Conservation (phyloP, 164 flowering plant genomes). For the Dillenia suffruticosa region DNA sequence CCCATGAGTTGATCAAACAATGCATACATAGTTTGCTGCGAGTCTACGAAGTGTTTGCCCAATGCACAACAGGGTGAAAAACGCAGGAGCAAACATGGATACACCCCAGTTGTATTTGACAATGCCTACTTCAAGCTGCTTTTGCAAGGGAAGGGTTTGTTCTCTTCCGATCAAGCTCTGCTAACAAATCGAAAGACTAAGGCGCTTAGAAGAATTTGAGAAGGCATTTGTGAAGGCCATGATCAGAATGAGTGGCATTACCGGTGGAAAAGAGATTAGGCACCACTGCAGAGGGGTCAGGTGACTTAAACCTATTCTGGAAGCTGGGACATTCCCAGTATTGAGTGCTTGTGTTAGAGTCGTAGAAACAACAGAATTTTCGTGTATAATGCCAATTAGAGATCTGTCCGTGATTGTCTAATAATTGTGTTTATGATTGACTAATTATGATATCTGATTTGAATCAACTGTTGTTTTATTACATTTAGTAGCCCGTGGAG, state of each 20-base stretch:
- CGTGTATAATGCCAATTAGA: too few relatives aligned
- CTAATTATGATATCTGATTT: too few relatives aligned
- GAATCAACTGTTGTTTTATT: too few relatives aligned
- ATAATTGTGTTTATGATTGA: too few relatives aligned
- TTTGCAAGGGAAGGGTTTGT: slow-evolving; percentile 53
- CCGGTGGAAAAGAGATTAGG: slow-evolving; percentile 66
- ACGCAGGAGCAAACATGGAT: slow-evolving; percentile 63
- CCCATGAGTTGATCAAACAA: slow-evolving; percentile 55
- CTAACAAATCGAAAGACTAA: slow-evolving; percentile 40
- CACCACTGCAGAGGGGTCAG: slow-evolving; percentile 49
- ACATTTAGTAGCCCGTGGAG: too few relatives aligned
- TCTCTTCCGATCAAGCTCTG: slow-evolving; percentile 78
- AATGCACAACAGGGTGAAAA: slow-evolving; percentile 46
- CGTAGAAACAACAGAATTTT: too few relatives aligned
- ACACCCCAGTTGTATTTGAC: slow-evolving; percentile 47
- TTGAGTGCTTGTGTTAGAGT: too few relatives aligned
- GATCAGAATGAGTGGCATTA: slow-evolving; percentile 82
- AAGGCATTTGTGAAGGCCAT: slow-evolving; percentile 73
- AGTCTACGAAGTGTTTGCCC: slow-evolving; percentile 56
- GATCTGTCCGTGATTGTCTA: too few relatives aligned
- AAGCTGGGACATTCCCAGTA: too few relatives aligned
- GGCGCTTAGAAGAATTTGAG: slow-evolving; percentile 38
- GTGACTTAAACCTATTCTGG: neutral
- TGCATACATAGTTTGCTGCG: slow-evolving; percentile 52
- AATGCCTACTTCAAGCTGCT: slow-evolving; percentile 65